phyloP scores from a whole-genome alignment of 306 rosid species.

The Cucumis hystrix region DNA sequence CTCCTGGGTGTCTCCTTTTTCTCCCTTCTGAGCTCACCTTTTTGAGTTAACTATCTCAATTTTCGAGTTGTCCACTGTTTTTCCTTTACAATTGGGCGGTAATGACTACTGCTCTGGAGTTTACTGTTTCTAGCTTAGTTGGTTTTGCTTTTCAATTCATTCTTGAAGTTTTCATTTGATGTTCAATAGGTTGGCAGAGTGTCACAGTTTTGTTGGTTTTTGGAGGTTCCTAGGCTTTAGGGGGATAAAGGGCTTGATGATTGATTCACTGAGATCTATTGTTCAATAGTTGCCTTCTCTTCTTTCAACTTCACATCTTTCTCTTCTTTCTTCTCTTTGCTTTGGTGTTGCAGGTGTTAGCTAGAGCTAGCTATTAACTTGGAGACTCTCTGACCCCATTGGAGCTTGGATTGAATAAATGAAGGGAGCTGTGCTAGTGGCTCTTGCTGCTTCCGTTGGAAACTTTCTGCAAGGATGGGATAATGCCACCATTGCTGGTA shows the following conservation, averaged over 20 bases:
- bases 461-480: constrained; percentile 93
- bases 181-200: background rate
- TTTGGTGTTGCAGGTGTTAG: constrained; percentile 9
- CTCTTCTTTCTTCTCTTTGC: background rate
- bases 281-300: background rate
- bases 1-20: background rate
- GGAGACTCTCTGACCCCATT: background rate
- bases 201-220: background rate
- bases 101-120: background rate
- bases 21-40: background rate
- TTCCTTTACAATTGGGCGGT: background rate
- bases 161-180: background rate
- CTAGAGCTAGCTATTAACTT: background rate
- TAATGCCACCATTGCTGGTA: constrained; percentile 93
- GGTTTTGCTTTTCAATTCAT: background rate
- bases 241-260: background rate
- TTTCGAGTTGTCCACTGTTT: background rate
- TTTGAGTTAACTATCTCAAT: background rate
- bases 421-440: constrained; percentile 72
- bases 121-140: background rate
- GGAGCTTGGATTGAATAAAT: constrained; percentile 14
- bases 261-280: constrained; percentile 1
- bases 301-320: constrained; percentile 3
- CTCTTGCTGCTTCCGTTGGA: constrained; percentile 77
- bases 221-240: background rate